A percentile compares a stretch with the other conserved stretches of the same genome.
phyloP scores from a whole-genome alignment of 257 asterid species.

The Osmanthus fragrans region DNA sequence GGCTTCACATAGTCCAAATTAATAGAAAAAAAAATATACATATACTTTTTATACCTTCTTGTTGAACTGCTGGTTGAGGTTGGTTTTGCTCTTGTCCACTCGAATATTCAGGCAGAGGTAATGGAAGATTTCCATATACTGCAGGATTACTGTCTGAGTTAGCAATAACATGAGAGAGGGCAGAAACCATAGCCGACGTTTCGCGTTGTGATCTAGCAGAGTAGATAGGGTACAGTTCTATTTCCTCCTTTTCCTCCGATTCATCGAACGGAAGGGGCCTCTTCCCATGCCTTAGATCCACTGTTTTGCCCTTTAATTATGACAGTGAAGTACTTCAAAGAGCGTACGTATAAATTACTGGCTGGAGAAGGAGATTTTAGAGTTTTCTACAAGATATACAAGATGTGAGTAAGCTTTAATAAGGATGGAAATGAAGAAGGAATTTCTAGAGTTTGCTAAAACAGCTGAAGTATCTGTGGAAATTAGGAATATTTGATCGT shows the following conservation, averaged over 20 bases:
- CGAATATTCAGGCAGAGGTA: slow-evolving; percentile 14
- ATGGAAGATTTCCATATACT: slow-evolving; percentile 2
- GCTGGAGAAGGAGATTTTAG: background rate
- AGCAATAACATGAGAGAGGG: slow-evolving; percentile 80
- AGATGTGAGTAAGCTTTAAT: background rate
- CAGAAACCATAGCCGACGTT: slow-evolving; percentile 80
- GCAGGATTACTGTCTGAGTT: slow-evolving; percentile 29
- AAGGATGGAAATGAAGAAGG: background rate
- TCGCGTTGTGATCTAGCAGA: slow-evolving; percentile 72
- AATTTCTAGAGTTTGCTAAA: background rate
- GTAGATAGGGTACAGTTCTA: slow-evolving; percentile 40
- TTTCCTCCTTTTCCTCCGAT: slow-evolving; percentile 44
- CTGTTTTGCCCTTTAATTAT: background rate
- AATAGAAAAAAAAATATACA: background rate
- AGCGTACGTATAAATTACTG: background rate
- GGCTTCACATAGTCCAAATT: background rate
- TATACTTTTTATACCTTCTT: slow-evolving; percentile 44
- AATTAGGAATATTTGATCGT: background rate
- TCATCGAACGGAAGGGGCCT: slow-evolving; percentile 53
- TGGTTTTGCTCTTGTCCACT: slow-evolving; percentile 28
- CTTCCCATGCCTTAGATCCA: slow-evolving; percentile 57
- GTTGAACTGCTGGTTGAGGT: slow-evolving; percentile 34
- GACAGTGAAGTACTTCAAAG: background rate
- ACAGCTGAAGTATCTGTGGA: background rate
- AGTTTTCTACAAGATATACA: background rate